Evolutionary conservation across 176 grass and related monocot species (phyloP).

Genomic region (Carex kokanica): DNA sequence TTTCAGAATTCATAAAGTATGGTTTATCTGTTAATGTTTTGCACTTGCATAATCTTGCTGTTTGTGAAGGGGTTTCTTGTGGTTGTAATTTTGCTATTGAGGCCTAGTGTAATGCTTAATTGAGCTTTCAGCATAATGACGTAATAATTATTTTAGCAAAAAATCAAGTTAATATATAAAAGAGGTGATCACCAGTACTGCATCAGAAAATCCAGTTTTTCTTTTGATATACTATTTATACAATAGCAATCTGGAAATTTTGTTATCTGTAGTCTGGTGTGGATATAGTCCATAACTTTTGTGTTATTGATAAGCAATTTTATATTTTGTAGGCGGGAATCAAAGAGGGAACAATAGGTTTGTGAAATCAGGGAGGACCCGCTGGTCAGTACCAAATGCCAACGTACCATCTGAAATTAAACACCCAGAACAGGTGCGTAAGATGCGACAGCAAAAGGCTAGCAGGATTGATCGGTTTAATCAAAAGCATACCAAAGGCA

Average conservation of each 20-base stretch:
- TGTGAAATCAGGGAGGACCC: constrained; percentile 21
- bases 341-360: constrained; percentile 52
- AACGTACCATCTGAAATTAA: constrained; percentile 73
- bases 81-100: neutral
- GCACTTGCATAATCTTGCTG: neutral
- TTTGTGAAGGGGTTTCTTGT: neutral
- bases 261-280: neutral
- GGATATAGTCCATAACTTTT: neutral
- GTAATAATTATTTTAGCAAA: neutral
- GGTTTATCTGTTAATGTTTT: neutral
- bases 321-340: constrained; percentile 44
- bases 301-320: neutral
- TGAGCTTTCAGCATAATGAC: neutral
- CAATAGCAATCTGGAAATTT: neutral
- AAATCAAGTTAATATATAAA: neutral
- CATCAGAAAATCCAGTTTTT: neutral
- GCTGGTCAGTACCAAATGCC: constrained; percentile 53
- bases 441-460: constrained; percentile 67
- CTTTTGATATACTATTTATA: neutral
- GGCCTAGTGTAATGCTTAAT: neutral
- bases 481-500: constrained; percentile 37
- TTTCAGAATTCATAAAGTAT: neutral
- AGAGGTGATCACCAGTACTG: neutral
- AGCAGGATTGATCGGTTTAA: constrained; percentile 45
- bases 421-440: constrained; percentile 65